A percentile compares a stretch with the other conserved stretches of the same genome.
These are phyloP conservation scores for Botryotinia calthae DNA, from an alignment of 2,329 filamentous ascomycete species.

Conservation along the genomic window DNA sequence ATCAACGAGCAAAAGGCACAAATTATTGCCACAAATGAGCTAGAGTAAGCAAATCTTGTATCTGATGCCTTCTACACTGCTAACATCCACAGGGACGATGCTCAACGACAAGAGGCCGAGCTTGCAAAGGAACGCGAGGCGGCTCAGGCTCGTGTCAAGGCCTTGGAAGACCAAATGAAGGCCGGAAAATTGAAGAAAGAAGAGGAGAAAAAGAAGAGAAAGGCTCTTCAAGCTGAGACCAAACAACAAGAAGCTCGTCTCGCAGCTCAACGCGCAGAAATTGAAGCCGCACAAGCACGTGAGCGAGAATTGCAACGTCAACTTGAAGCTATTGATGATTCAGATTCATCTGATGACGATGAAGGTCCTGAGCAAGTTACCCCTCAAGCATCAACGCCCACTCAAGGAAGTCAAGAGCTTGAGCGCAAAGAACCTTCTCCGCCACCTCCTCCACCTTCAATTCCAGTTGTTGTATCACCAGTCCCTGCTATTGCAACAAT, in stretches of 20 bases:
- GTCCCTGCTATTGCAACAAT: conserved; percentile 15
- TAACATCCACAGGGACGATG: conserved; percentile 60
- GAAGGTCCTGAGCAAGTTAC: conserved; percentile 72
- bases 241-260: conserved; percentile 86
- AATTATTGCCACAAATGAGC: conserved; percentile 65
- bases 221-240: conserved; percentile 80
- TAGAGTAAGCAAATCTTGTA: conserved; percentile 68
- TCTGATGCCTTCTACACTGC: neutral
- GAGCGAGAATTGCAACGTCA: conserved; percentile 88
- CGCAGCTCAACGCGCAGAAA: conserved; percentile 81
- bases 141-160: conserved; percentile 77
- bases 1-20: conserved; percentile 73
- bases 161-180: conserved; percentile 88
- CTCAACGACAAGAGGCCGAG: conserved; percentile 74
- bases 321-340: conserved; percentile 71
- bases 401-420: conserved; percentile 52
- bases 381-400: conserved; percentile 59
- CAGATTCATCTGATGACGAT: conserved; percentile 77
- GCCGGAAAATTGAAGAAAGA: conserved; percentile 94
- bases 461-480: conserved; percentile 26
- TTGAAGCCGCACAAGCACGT: conserved; percentile 85
- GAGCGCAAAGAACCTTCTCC: conserved; percentile 52
- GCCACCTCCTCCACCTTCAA: conserved; percentile 50
- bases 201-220: conserved; percentile 90
- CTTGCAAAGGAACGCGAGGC: conserved; percentile 76